Conservation (phyloP, 106 monocot genomes). For the Ottelia alismoides region DNA sequence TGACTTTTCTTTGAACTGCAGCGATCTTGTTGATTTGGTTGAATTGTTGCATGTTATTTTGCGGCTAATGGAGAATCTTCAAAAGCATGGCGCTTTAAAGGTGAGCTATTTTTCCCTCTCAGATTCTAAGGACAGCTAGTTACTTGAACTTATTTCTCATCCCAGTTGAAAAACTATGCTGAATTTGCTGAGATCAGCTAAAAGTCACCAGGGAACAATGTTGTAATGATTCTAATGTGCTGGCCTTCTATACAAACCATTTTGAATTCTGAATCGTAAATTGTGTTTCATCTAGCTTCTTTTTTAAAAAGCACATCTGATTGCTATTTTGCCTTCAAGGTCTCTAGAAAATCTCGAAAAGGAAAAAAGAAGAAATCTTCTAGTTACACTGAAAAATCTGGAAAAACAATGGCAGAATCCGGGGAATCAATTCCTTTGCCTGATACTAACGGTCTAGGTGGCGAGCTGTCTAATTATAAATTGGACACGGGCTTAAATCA, state of each 20-base stretch:
- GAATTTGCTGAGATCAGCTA: too few relatives aligned
- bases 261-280: background rate
- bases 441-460: too few relatives aligned
- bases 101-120: conserved; percentile 22
- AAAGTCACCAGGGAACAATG: too few relatives aligned
- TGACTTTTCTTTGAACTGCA: conserved; percentile 8
- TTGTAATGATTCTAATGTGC: too few relatives aligned
- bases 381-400: conserved; percentile 17
- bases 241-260: background rate
- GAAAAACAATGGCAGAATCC: too few relatives aligned
- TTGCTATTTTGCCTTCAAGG: conserved; percentile 24
- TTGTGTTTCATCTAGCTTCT: background rate
- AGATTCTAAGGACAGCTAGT: too few relatives aligned
- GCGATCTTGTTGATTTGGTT: conserved; percentile 89
- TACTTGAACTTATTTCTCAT: too few relatives aligned
- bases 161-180: too few relatives aligned
- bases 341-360: conserved; percentile 67
- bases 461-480: too few relatives aligned
- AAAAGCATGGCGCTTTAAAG: conserved; percentile 70
- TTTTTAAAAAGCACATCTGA: background rate
- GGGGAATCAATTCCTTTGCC: too few relatives aligned
- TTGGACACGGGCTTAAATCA: too few relatives aligned
- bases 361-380: conserved; percentile 35
- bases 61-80: conserved; percentile 87
- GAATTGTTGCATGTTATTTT: conserved; percentile 73